These are phyloP conservation scores for Phylloporus rhodoxanthus DNA, from an alignment of 768 basidiomycete genomes.

Conservation along the genomic window DNA sequence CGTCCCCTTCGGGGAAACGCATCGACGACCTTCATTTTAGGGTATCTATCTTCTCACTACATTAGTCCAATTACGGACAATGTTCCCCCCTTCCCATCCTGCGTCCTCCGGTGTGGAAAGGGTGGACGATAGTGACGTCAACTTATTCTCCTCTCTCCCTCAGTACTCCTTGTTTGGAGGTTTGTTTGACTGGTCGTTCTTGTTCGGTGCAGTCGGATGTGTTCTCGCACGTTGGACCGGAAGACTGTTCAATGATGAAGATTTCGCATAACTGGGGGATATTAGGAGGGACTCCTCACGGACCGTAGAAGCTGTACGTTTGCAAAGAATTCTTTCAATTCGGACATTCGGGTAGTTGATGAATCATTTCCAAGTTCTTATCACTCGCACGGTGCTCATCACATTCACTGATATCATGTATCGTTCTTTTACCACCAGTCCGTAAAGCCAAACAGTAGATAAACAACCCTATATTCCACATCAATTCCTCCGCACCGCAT, in stretches of 20 bases:
- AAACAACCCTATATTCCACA: conserved; percentile 1
- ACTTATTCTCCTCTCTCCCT: conserved; percentile 69
- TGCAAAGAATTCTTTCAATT: neutral
- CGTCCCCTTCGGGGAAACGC: conserved; percentile 5
- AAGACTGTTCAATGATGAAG: conserved; percentile 23
- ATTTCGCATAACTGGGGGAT: conserved; percentile 5
- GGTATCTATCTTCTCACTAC: conserved; percentile 81
- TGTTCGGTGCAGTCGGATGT: conserved; percentile 50
- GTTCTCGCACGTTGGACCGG: conserved; percentile 51
- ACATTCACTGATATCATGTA: neutral
- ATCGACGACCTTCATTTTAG: conserved; percentile 33
- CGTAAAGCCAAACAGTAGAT: conserved; percentile 8
- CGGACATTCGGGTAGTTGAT: neutral
- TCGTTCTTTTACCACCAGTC: neutral
- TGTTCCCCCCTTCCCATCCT: conserved; percentile 57
- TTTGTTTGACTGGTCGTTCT: conserved; percentile 69
- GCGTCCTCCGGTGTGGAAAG: conserved; percentile 10
- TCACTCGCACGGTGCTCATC: neutral
- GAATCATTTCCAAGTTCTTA: neutral
- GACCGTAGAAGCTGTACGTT: conserved; percentile 6
- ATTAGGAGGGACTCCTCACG: neutral
- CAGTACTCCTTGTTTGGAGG: conserved; percentile 67
- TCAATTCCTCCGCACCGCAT: neutral
- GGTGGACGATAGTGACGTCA: conserved; percentile 24
- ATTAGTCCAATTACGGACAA: conserved; percentile 73